Evolutionary conservation across 2,329 filamentous ascomycete genomes (phyloP), one percentile per base, ranked within the genome.

Genomic region (Diaporthe ampelina): DNA sequence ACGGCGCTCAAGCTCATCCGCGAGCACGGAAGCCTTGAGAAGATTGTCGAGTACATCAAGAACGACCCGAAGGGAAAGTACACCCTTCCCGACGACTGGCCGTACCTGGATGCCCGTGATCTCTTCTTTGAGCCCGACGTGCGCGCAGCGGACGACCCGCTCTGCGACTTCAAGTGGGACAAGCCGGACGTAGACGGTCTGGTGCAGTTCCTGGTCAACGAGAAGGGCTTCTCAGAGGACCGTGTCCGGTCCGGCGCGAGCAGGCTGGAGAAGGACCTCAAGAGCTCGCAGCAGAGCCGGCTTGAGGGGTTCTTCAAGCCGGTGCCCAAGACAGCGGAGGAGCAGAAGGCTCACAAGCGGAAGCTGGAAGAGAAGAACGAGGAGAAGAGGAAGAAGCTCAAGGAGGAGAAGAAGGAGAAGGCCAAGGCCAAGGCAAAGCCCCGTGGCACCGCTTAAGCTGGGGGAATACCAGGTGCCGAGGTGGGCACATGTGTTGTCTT

Each of bases 151-250:
- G 94, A 97, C 78, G 91, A 97, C 79, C 91, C 94, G 0, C 91
- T 95, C 17, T 98, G 95, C 83, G 95, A 99, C 82, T 98, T 98
- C 88, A 98, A 98, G 84, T 99, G 97, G 97, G 95, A 98, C 58
- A 93, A 92, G 75, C 97, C 97, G 4, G 95, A 99, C 79, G 88
- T 97, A 1, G 95, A 98, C 2, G 96, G 95, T 0, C 90, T 99
- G 0, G 91, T 99, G 76, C 90, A 97, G 79, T 99, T 94, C 83
- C 87, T 99, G 2, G 97, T 98, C 4, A 91, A 91, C 8, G 97
- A 98, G 81, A 99, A 99, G 86, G 97, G 95, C 0, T 99, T 99
- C 88, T 97, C 92, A 40, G 97, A 99, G 82, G 97, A 99, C 81
- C 90, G 97, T 24, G 97, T 99, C 11, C 91, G 95, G 50, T 91